A percentile compares a stretch with the other conserved stretches of the same genome.
These are phyloP conservation scores for Aspergillus pseudonomiae DNA, from an alignment of 2,329 filamentous ascomycete genomes.

Conservation along the genomic window DNA sequence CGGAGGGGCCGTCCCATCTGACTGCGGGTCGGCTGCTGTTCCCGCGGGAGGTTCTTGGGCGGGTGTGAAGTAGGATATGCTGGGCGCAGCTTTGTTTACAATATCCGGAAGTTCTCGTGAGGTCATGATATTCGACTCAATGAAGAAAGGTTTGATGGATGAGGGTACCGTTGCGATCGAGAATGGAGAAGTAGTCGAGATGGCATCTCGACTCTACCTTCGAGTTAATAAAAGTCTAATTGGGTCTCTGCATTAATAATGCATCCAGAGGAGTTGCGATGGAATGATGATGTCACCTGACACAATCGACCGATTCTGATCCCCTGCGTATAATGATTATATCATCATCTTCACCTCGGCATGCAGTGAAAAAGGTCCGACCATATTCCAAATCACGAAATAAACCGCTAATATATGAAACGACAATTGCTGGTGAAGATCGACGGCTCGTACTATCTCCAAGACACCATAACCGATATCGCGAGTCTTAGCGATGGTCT, in stretches of 20 bases:
- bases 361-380: too few relatives aligned
- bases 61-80: conserved; percentile 47
- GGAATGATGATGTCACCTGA: not conserved
- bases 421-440: not conserved
- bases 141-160: not conserved
- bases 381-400: not conserved
- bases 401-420: not conserved
- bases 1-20: conserved; percentile 46
- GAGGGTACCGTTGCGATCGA: not conserved
- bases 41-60: conserved; percentile 41
- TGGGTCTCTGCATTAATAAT: not conserved
- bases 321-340: not conserved
- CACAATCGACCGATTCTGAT: not conserved
- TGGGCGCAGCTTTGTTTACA: conserved; percentile 37
- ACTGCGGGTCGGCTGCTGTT: conserved; percentile 45
- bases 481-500: not conserved
- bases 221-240: not conserved
- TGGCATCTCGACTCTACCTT: not conserved
- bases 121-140: not conserved
- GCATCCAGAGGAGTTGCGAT: not conserved
- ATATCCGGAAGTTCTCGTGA: conserved; percentile 33
- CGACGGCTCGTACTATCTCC: not conserved
- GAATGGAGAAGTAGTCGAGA: not conserved
- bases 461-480: not conserved
- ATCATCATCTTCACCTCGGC: too few relatives aligned